Evolutionary conservation across 2,329 filamentous ascomycete species (phyloP), one percentile per base, ranked within the genome.

Genomic region (Cucurbitaria berberidis): DNA sequence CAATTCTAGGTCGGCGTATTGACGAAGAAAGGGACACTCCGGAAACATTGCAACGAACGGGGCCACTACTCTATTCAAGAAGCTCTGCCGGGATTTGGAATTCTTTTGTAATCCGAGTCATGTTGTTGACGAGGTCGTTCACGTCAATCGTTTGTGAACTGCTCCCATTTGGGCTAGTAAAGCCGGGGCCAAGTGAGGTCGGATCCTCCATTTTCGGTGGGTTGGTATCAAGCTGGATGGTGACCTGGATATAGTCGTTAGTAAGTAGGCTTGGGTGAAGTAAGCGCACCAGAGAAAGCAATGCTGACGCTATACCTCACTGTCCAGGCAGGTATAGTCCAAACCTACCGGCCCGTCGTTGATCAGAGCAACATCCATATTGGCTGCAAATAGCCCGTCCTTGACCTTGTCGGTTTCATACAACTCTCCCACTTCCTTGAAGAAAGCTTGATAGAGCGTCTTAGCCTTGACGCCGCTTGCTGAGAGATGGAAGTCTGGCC

Each of bases 361-460:
- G 44, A 97, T 87, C 26, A 97, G 77, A 43, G 90, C 89, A 53
- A 99, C 93, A 70, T 98, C 89, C 95, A 99, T 99, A 93, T 96
- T 97, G 44, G 95, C 95, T 71, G 96, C 93, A 74, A 99, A 99
- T 26, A 93, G 86, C n/a, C 96, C 95, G 72, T 99, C 89, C 73
- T 96, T 92, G 53, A 99, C 93, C 59, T 83, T 87, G 8, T 91
- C 89, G 6, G 84, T 75, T 5, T 80, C 75, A 73, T 98, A 96
- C 2, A 86, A 82, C 48, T 87, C 81, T 64, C 87, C 84, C 36
- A 98, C 86, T 64, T 89, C 90, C 45, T 84, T 78, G 64, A 93
- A 86, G 78, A 99, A 98, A 70, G 88, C 82, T 49, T 93, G 85
- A 72, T 98, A 99, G 6, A 98, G 81, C 56, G 83, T 83, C 66